Evolutionary conservation across 164 flowering plant species (phyloP), one percentile per base, ranked within the genome.

Genomic region (Annona cherimola): DNA sequence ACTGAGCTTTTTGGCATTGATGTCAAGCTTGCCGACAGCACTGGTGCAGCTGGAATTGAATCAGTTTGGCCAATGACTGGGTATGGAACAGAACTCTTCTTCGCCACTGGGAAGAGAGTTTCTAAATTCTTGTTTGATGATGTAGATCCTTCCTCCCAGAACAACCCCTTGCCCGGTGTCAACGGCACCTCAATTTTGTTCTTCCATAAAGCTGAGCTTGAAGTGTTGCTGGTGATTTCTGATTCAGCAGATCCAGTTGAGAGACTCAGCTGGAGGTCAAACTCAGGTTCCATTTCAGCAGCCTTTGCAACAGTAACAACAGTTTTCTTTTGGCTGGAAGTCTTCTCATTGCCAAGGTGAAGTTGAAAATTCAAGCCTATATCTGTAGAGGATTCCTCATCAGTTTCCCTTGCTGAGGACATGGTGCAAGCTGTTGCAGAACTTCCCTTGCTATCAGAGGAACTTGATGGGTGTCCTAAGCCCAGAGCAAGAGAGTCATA

Each of bases 391-490:
- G 94, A 87, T 77, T 88, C 95, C 45, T 91, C 98, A 40, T 59
- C 64, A 2, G 80, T 84, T 82, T 94, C 98, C 79, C 88, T 94
- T 67, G 89, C 87, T 8, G 97, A 93, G 69, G 97, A 88, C 67
- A 87, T 73, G 50, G 88, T 90, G 84, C 92, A 86, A 66, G 87
- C 94, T 80, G 95, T 87, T 67, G 86, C 89, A 55, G 96, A 87
- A 74, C 96, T 91, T 39, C 86, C 96, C 79, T 94, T 94, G 79
- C 97, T 94, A 69, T 90, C 97, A 11, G 94, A 90, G 63, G 97
- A 91, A 73, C 98, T 94, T 60, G 90, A 81, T 5, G 92, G 81
- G 42, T 70, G 86, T 45, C 94, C 93, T 43, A 93, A 78, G 66
- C 89, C 86, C 61, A 89, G 92, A 73, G 76, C 76, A 68, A 90